Percentiles rank a stretch among this genome's conserved stretches.
Evolutionary conservation across 2,329 filamentous ascomycete genomes (phyloP).

Genomic region (Volutella citrinella): DNA sequence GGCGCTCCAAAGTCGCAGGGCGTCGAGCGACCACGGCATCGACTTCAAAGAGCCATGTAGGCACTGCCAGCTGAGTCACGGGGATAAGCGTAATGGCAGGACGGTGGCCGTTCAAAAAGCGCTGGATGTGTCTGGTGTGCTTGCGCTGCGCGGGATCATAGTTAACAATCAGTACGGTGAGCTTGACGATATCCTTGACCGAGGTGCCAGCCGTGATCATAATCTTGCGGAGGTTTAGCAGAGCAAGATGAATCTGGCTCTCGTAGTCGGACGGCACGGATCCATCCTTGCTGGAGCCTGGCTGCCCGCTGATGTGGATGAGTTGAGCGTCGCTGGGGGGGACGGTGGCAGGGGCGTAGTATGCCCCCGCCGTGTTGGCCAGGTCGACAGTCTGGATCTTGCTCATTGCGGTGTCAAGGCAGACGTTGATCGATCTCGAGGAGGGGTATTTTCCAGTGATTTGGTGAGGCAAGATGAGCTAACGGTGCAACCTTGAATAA

Average conservation of each 20-base stretch:
- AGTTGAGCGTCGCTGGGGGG: constrained; percentile 7
- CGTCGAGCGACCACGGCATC: too few relatives aligned
- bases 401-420: too few relatives aligned
- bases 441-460: too few relatives aligned
- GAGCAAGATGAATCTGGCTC: constrained; percentile 38
- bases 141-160: constrained; percentile 33
- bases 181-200: constrained; percentile 36
- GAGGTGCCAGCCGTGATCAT: constrained; percentile 33
- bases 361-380: constrained; percentile 12
- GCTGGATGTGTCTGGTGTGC: constrained; percentile 33
- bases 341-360: constrained; percentile 12
- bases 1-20: too few relatives aligned
- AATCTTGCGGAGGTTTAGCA: constrained; percentile 35
- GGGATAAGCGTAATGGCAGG: constrained; percentile 40
- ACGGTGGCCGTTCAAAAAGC: constrained; percentile 34
- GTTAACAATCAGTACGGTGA: constrained; percentile 42
- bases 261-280: constrained; percentile 35
- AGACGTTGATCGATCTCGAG: too few relatives aligned
- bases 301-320: constrained; percentile 35
- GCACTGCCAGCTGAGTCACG: constrained; percentile 34
- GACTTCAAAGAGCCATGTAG: constrained; percentile 39
- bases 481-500: too few relatives aligned
- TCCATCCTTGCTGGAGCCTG: constrained; percentile 30
- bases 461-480: too few relatives aligned
- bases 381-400: constrained; percentile 15